These are phyloP conservation scores for Thermothielavioides terrestris DNA, from an alignment of 495 filamentous ascomycete species.

Conservation along the genomic window DNA sequence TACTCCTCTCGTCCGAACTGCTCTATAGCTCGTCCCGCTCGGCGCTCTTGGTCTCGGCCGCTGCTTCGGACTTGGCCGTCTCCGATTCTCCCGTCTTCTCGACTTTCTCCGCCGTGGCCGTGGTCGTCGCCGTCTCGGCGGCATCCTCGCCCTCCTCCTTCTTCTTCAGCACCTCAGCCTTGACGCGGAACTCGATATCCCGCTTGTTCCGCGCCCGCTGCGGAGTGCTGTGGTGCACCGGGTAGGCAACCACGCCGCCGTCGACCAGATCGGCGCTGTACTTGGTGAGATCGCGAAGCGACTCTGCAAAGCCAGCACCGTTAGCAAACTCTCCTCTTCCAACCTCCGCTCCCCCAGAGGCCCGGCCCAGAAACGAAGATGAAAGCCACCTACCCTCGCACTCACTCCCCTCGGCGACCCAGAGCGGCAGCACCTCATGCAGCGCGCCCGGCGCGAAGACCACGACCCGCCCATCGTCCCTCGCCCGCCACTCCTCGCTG, in stretches of 20 bases:
- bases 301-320: slow-evolving; percentile 11
- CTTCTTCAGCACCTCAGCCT: slow-evolving; percentile 22
- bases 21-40: slow-evolving; percentile 11
- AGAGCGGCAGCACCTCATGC: slow-evolving; percentile 27
- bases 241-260: slow-evolving; percentile 27
- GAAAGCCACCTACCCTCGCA: slow-evolving; percentile 21
- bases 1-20: too few species aligned
- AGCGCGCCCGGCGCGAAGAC: slow-evolving; percentile 30
- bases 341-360: too few species aligned
- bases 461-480: slow-evolving; percentile 20
- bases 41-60: slow-evolving; percentile 1
- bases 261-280: slow-evolving; percentile 21
- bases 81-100: slow-evolving; percentile 1
- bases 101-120: slow-evolving; percentile 3
- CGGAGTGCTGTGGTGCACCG: slow-evolving; percentile 19
- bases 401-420: slow-evolving; percentile 26
- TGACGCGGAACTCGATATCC: slow-evolving; percentile 24
- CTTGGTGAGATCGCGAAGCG: slow-evolving; percentile 21
- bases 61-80: slow-evolving; percentile 1
- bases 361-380: background rate
- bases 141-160: slow-evolving; percentile 11
- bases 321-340: background rate
- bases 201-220: slow-evolving; percentile 8
- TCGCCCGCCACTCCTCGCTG: slow-evolving; percentile 6
- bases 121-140: background rate